These are phyloP conservation scores for Spinacia oleracea DNA, from an alignment of 179 eudicot genomes.

Conservation along the genomic window DNA sequence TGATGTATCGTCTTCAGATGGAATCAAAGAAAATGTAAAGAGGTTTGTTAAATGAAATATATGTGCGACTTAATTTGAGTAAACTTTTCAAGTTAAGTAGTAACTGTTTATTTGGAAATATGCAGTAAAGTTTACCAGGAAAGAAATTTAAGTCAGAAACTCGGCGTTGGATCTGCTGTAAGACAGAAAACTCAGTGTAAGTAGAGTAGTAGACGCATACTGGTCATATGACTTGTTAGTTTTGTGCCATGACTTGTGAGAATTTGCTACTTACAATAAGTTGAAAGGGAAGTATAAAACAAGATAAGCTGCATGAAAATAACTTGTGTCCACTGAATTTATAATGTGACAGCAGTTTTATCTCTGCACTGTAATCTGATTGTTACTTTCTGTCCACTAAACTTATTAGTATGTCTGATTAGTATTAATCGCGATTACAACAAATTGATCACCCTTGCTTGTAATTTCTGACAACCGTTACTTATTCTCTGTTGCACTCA, in stretches of 20 bases:
- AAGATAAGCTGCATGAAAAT: too few species aligned
- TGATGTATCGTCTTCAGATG: slow-evolving; percentile 23
- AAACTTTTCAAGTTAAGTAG: neutral
- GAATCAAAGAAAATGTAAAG: slow-evolving; percentile 21
- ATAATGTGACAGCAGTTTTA: neutral
- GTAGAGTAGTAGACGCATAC: slow-evolving; percentile 16
- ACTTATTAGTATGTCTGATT: neutral
- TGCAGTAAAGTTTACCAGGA: slow-evolving; percentile 34
- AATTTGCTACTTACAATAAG: neutral
- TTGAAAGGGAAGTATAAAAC: neutral
- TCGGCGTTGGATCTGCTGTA: slow-evolving; percentile 6
- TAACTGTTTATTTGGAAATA: slow-evolving; percentile 3
- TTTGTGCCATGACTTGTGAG: neutral
- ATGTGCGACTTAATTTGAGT: slow-evolving; percentile 17
- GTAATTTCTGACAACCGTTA: slow-evolving; percentile 12
- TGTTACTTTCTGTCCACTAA: neutral
- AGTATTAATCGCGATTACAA: neutral
- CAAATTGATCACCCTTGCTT: neutral
- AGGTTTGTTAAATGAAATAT: slow-evolving; percentile 17
- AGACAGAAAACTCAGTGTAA: slow-evolving; percentile 26
- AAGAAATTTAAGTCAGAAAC: slow-evolving; percentile 21
- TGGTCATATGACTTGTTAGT: neutral
- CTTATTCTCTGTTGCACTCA: neutral
- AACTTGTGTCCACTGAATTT: too few species aligned
- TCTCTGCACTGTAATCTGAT: slow-evolving; percentile 2